These are phyloP conservation scores for Aspergillus unguis DNA, from an alignment of 2,329 filamentous ascomycete genomes.

Conservation along the genomic window DNA sequence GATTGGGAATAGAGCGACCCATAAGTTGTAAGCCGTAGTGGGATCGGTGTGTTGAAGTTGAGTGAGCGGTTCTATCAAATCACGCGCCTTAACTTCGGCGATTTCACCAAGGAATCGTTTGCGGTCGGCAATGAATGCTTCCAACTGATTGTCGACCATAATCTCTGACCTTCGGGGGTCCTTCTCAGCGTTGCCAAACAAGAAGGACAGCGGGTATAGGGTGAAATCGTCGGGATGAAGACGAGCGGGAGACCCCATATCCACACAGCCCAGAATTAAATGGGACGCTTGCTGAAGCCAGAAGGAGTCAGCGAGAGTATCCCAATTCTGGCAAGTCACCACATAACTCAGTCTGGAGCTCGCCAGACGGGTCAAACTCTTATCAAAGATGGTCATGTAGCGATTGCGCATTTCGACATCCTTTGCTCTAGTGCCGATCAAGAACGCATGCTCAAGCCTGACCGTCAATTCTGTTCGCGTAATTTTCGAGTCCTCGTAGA, in stretches of 20 bases:
- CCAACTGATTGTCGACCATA: slow-evolving; percentile 79
- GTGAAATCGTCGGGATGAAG: slow-evolving; percentile 82
- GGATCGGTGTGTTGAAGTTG: slow-evolving; percentile 90
- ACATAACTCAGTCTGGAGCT: slow-evolving; percentile 87
- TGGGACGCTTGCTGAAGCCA: slow-evolving; percentile 97
- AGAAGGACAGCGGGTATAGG: slow-evolving; percentile 67
- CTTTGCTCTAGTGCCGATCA: slow-evolving; percentile 87
- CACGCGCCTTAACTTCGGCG: slow-evolving; percentile 79
- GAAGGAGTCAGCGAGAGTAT: slow-evolving; percentile 88
- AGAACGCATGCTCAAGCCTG: slow-evolving; percentile 94
- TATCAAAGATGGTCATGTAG: slow-evolving; percentile 95
- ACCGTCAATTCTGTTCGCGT: slow-evolving; percentile 93
- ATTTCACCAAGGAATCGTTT: slow-evolving; percentile 80
- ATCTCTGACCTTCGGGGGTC: slow-evolving; percentile 62
- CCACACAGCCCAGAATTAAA: slow-evolving; percentile 83
- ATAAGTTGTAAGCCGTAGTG: slow-evolving; percentile 79
- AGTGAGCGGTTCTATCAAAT: slow-evolving; percentile 82
- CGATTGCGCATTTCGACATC: slow-evolving; percentile 96
- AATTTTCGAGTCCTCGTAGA: slow-evolving; percentile 97
- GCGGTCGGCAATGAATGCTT: slow-evolving; percentile 72
- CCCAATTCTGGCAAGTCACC: slow-evolving; percentile 91
- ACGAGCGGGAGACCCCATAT: slow-evolving; percentile 74
- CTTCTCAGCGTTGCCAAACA: slow-evolving; percentile 70
- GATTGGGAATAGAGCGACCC: slow-evolving; percentile 86
- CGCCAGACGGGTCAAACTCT: slow-evolving; percentile 86